Base-by-base conservation (phyloP, 225 moss, liverwort and hornwort species). In the Lunularia cruciata region DNA sequence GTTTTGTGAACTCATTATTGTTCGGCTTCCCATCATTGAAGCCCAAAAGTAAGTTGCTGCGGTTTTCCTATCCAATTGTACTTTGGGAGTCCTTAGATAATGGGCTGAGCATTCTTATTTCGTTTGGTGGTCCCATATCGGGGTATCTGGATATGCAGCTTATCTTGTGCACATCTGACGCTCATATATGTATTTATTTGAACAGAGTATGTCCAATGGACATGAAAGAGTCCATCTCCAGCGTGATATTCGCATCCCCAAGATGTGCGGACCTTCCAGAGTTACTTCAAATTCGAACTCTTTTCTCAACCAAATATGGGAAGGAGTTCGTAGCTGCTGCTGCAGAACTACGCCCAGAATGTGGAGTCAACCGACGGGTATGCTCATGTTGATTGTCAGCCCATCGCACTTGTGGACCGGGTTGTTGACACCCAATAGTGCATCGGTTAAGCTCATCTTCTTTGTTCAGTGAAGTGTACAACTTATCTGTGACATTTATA, bases 301-400 rank as follows among this genome's bases (percentile, higher is more conserved):
- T 90, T 39, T 98, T 98, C 79, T 76, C 89, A 69, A 90, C 90
- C 53, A 98, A 98, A 63, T 98, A 98, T 61, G 96, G 96, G 51
- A 98, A 98, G 72, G 96, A 98, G 34, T 98, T 98, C 73, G 92
- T 88, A 35, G 89, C 96, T 59, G 85, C 86, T 67, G 96, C 96
- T 61, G 88, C 90, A 77, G 96, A 98, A 73, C 73, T 98, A 49
- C 92, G 96, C 46, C 96, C 96, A 42, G 90, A 98, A 18, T 92
- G 89, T 78, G 96, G 90, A 40, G 96, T 98, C 47, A 98, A 98
- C 70, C 90, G 96, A 67, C 87, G 96, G 86, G 92, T 95, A 88
- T 45, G 79, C 61, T 4, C 20, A 6, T 12, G 6, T 42, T 6
- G 12, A 42, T 42, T 42, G 8, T 42, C 42, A 6, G 12, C 6